A percentile compares a stretch with the other conserved stretches of the same genome.
These are phyloP conservation scores for Rhizopus arrhizus DNA, from an alignment of 371 early-diverging fungal species.

Conservation along the genomic window DNA sequence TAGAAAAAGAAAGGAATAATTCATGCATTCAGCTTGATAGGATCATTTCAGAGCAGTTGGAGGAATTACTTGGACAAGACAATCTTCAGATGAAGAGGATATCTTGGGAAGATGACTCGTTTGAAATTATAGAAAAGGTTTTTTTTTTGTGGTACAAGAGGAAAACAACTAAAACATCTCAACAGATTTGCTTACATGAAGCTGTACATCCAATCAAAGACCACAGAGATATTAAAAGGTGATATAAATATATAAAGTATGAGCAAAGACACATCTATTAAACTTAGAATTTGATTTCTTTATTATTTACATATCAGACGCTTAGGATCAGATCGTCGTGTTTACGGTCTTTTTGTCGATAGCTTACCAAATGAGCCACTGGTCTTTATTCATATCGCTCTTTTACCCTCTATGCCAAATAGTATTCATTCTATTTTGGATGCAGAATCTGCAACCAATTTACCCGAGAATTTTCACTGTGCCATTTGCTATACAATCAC, in stretches of 20 bases:
- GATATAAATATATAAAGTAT: not conserved
- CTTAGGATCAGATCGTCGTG: slow-evolving; percentile 74
- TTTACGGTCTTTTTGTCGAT: slow-evolving; percentile 80
- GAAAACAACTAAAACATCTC: not conserved
- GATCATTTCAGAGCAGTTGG: no score
- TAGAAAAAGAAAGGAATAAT: no score
- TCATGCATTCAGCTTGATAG: no score
- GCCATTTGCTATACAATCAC: slow-evolving; percentile 91
- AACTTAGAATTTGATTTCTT: not conserved
- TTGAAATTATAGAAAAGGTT: slow-evolving; percentile 77
- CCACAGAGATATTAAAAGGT: slow-evolving; percentile 77
- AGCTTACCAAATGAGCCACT: slow-evolving; percentile 74
- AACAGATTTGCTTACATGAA: slow-evolving; percentile 74
- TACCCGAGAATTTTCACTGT: slow-evolving; percentile 44
- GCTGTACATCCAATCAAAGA: slow-evolving; percentile 80
- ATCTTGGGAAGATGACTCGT: slow-evolving; percentile 75
- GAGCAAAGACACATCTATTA: no score
- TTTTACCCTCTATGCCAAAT: slow-evolving; percentile 56
- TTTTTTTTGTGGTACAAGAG: no score
- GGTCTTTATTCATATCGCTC: slow-evolving; percentile 82
- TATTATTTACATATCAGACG: slow-evolving; percentile 36
- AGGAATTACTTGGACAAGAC: no score
- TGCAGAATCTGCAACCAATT: slow-evolving; percentile 45
- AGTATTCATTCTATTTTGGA: slow-evolving; percentile 69
- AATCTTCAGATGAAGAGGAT: slow-evolving; percentile 70